phyloP scores from a whole-genome alignment of 495 filamentous ascomycete species.

The Astrothelium macrocarpum region DNA sequence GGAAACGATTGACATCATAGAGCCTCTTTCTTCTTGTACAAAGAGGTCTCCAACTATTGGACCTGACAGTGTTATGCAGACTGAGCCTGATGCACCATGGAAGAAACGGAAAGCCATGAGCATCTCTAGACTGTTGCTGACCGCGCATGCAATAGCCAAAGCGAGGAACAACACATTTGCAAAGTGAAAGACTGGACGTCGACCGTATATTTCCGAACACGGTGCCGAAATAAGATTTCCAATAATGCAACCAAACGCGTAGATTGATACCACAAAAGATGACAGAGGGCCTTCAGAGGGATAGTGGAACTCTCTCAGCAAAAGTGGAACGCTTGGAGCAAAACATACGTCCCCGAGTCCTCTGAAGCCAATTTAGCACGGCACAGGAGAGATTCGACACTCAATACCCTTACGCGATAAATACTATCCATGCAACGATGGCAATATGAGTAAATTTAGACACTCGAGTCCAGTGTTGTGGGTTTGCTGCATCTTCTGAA shows the following conservation, averaged over 20 bases:
- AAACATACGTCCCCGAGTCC: no score
- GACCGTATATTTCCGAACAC: neutral
- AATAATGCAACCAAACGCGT: neutral
- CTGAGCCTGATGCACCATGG: neutral
- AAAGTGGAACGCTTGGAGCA: no score
- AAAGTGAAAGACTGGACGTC: neutral
- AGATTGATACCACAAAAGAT: neutral
- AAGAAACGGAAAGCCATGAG: neutral
- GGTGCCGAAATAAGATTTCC: neutral
- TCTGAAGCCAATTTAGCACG: no score
- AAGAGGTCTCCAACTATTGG: neutral
- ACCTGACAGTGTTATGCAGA: neutral
- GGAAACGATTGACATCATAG: neutral
- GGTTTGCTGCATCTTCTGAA: no score
- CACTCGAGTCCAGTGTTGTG: no score
- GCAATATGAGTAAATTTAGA: no score
- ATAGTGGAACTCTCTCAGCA: no score
- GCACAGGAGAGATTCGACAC: no score
- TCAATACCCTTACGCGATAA: no score
- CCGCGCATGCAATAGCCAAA: neutral
- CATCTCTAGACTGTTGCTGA: neutral
- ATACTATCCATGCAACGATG: no score
- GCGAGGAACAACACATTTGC: neutral
- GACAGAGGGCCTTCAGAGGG: no score
- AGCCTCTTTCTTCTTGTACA: neutral